phyloP scores from a whole-genome alignment of 371 early-diverging fungal species.

The Saksenaea vasiformis region DNA sequence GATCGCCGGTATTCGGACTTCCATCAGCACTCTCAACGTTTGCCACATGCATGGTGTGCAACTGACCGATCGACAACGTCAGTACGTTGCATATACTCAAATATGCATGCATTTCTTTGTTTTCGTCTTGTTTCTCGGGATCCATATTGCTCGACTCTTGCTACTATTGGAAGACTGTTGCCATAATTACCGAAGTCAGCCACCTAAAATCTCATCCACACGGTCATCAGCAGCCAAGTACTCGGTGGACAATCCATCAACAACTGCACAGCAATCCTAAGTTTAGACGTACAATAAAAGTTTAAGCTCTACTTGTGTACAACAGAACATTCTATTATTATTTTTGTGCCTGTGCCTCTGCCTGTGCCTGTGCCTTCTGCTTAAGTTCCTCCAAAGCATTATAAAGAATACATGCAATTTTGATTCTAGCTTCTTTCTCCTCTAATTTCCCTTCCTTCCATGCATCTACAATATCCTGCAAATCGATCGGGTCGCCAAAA shows the following conservation, averaged over 20 bases:
- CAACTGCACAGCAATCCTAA: neutral
- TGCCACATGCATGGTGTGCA: constrained; percentile 14
- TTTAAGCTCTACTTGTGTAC: neutral
- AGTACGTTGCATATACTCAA: constrained; percentile 40
- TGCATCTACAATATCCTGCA: constrained; percentile 54
- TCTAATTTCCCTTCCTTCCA: constrained; percentile 52
- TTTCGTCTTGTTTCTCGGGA: constrained; percentile 21
- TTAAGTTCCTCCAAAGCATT: constrained; percentile 52
- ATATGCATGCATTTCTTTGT: constrained; percentile 38
- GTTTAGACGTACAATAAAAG: neutral
- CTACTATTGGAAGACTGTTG: neutral
- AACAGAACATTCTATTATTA: neutral
- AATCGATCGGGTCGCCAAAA: constrained; percentile 74
- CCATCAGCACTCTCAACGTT: constrained; percentile 29
- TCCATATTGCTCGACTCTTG: neutral
- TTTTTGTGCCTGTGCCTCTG: constrained; percentile 3
- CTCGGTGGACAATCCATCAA: neutral
- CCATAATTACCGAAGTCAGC: neutral
- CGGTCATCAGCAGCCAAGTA: neutral
- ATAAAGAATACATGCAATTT: constrained; percentile 58
- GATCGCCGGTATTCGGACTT: constrained; percentile 23
- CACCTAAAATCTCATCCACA: neutral
- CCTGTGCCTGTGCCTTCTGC: constrained; percentile 12
- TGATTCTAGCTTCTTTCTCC: constrained; percentile 61
- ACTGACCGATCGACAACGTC: constrained; percentile 23